phyloP scores from a whole-genome alignment of 129 eudicot species.

The Saussurea involucrata region DNA sequence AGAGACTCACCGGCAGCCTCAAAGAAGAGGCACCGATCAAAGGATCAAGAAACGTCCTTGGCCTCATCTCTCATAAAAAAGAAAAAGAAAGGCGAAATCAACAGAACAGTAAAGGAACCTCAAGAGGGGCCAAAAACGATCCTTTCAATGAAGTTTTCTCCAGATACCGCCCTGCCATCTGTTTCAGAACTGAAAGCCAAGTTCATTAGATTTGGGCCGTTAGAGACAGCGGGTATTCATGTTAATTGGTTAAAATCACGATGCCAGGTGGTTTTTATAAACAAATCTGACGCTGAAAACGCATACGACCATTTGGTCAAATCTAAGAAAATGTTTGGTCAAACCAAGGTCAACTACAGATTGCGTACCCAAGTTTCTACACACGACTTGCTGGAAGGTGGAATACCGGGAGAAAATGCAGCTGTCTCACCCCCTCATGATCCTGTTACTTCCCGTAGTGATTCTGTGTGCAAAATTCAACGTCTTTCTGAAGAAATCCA shows the following conservation, averaged over 20 bases:
- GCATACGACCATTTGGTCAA: slow-evolving; percentile 7
- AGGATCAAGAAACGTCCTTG: not conserved
- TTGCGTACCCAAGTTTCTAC: not conserved
- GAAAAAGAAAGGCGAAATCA: not conserved
- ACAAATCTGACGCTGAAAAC: slow-evolving; percentile 4
- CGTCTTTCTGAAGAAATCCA: not conserved
- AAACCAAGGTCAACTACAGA: not conserved
- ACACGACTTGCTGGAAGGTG: not conserved
- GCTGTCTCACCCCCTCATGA: not conserved
- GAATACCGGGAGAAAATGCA: not conserved
- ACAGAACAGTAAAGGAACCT: not conserved
- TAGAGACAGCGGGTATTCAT: slow-evolving; percentile 1
- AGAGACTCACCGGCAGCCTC: not conserved
- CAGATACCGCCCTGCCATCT: slow-evolving; percentile 12
- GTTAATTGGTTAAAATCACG: not conserved
- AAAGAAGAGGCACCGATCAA: too few relatives aligned
- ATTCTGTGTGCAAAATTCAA: not conserved
- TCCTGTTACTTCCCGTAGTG: not conserved
- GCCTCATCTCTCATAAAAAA: not conserved
- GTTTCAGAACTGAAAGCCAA: slow-evolving; percentile 25
- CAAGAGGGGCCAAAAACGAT: not conserved
- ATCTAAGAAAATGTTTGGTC: slow-evolving; percentile 1
- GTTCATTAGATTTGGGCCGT: slow-evolving; percentile 16
- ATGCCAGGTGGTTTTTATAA: slow-evolving; percentile 15
- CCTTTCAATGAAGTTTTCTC: slow-evolving; percentile 16